A percentile compares a stretch with the other conserved stretches of the same genome.
These are phyloP conservation scores for Fomitiporia mediterranea DNA, from an alignment of 1,284 basidiomycete genomes.

Conservation along the genomic window DNA sequence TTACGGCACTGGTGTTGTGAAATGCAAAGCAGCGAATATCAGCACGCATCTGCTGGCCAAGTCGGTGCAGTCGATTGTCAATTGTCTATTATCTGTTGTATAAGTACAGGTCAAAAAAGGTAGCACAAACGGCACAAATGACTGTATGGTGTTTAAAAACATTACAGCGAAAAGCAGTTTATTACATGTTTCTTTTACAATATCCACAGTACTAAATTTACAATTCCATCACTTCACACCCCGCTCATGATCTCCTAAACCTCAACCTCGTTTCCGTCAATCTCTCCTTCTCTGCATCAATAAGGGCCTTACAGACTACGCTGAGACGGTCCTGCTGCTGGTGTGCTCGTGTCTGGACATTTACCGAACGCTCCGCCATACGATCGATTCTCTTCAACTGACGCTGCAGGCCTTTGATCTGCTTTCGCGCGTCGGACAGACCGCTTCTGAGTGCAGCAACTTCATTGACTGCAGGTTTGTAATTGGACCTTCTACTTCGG, in stretches of 20 bases:
- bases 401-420: background rate
- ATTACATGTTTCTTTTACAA: no score
- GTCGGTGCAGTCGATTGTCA: constrained; percentile 65
- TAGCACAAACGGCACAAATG: no score
- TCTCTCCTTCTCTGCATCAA: background rate
- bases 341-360: background rate
- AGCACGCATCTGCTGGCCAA: constrained; percentile 66
- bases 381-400: background rate
- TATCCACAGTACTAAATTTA: no score
- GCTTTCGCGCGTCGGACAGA: background rate
- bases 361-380: background rate
- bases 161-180: no score
- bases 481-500: no score
- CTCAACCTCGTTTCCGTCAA: no score
- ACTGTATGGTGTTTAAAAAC: no score
- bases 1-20: constrained; percentile 56
- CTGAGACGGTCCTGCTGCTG: background rate
- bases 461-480: background rate
- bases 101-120: no score
- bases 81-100: no score
- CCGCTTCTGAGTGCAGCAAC: background rate
- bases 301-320: background rate
- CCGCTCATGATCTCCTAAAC: no score
- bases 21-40: constrained; percentile 65
- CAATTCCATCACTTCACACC: no score